A percentile compares a stretch with the other conserved stretches of the same genome.
These are phyloP conservation scores for Aspergillus hortae DNA, from an alignment of 2,329 filamentous ascomycete species.

Conservation along the genomic window DNA sequence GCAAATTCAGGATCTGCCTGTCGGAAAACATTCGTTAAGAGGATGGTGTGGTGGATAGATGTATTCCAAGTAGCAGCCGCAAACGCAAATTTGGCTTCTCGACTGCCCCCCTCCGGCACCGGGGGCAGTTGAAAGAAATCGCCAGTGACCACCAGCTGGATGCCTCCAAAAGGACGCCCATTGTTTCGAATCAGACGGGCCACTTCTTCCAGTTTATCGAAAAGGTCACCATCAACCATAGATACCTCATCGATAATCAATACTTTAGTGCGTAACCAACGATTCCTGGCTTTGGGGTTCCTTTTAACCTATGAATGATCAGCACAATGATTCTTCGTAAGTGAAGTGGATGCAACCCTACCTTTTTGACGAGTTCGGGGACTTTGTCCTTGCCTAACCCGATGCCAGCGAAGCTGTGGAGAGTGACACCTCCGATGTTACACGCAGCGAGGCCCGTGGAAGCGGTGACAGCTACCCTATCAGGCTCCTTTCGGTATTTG, in stretches of 20 bases:
- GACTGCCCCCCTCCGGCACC: conserved; percentile 69
- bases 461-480: conserved; percentile 86
- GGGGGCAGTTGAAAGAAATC: conserved; percentile 98
- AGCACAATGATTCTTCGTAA: conserved; percentile 4
- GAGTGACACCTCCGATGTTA: conserved; percentile 91
- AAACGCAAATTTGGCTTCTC: conserved; percentile 83
- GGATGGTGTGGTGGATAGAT: conserved; percentile 91
- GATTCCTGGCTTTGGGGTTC: conserved; percentile 80
- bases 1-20: conserved; percentile 90
- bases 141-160: conserved; percentile 91
- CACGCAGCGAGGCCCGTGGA: conserved; percentile 95
- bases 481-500: conserved; percentile 72
- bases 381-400: conserved; percentile 89
- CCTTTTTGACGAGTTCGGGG: conserved; percentile 75
- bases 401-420: conserved; percentile 95
- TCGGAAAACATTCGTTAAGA: conserved; percentile 91
- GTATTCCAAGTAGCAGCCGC: conserved; percentile 89
- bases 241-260: conserved; percentile 93
- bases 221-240: conserved; percentile 96
- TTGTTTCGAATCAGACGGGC: conserved; percentile 85
- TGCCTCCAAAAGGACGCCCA: conserved; percentile 88
- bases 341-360: conserved; percentile 7
- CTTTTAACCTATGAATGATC: conserved; percentile 59
- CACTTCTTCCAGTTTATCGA: conserved; percentile 90
- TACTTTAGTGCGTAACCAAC: conserved; percentile 85